Percentiles rank a stretch among this genome's conserved stretches.
Evolutionary conservation across 176 grass and related monocot genomes (phyloP).

Genomic region (Miscanthus lutarioriparius): DNA sequence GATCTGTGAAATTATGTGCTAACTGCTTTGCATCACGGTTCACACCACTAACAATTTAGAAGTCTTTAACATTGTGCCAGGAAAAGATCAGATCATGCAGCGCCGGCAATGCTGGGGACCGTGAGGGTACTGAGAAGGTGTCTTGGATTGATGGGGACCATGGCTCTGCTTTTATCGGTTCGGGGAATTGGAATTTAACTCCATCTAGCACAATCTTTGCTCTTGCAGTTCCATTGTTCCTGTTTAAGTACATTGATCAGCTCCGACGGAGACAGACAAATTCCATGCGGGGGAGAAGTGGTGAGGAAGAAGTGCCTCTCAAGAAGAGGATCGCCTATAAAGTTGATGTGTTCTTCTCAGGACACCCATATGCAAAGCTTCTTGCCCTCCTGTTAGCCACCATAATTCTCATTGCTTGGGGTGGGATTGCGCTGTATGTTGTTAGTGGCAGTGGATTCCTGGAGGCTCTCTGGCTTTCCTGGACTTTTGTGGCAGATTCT

Average conservation of each 20-base stretch:
- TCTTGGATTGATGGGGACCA: slow-evolving; percentile 25
- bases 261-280: slow-evolving; percentile 34
- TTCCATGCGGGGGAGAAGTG: slow-evolving; percentile 22
- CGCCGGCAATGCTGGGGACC: slow-evolving; percentile 15
- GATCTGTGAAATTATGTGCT: slow-evolving; percentile 8
- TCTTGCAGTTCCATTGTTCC: slow-evolving; percentile 46
- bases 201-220: slow-evolving; percentile 52
- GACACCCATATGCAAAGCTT: slow-evolving; percentile 89
- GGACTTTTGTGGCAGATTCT: slow-evolving; percentile 99
- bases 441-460: slow-evolving; percentile 70
- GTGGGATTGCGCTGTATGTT: slow-evolving; percentile 72
- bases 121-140: slow-evolving; percentile 23
- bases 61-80: slow-evolving; percentile 36
- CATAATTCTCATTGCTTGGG: slow-evolving; percentile 74
- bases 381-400: slow-evolving; percentile 87
- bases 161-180: slow-evolving; percentile 27
- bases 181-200: slow-evolving; percentile 43
- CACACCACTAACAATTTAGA: slow-evolving; percentile 7
- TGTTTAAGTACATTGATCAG: slow-evolving; percentile 67
- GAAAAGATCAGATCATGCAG: slow-evolving; percentile 58
- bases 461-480: slow-evolving; percentile 97
- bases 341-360: slow-evolving; percentile 94
- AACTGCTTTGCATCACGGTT: background rate
- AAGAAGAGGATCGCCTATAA: slow-evolving; percentile 94
- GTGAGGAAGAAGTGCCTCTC: slow-evolving; percentile 72